A percentile compares a stretch with the other conserved stretches of the same genome.
Evolutionary conservation across 208 protist species (phyloP).

Genomic region (Leishmania tropica): DNA sequence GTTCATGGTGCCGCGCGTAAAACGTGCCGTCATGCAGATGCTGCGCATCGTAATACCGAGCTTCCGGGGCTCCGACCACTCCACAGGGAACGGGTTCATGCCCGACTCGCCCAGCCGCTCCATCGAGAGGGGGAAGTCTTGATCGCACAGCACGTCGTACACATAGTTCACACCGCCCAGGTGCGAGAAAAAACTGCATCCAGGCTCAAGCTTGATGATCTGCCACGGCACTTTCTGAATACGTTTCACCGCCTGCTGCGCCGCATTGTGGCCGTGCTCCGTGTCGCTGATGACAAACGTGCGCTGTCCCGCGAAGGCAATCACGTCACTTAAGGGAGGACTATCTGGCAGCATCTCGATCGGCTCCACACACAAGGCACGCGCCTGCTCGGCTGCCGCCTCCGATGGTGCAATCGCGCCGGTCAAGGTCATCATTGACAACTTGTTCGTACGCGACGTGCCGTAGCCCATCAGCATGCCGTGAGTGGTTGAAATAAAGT

Average conservation of each 20-base stretch:
- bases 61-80: conserved; percentile 86
- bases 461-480: conserved; percentile 83
- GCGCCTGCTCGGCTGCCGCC: conserved; percentile 41
- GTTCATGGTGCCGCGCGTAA: conserved; percentile 77
- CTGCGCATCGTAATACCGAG: conserved; percentile 86
- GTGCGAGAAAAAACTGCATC: conserved; percentile 77
- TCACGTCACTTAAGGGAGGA: conserved; percentile 74
- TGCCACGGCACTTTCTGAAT: conserved; percentile 72
- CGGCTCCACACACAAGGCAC: conserved; percentile 56
- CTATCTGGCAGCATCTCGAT: conserved; percentile 76
- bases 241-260: conserved; percentile 38
- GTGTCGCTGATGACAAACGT: conserved; percentile 74
- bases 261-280: conserved; percentile 55
- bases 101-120: conserved; percentile 78
- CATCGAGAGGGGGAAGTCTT: conserved; percentile 84
- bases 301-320: conserved; percentile 76
- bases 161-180: conserved; percentile 71
- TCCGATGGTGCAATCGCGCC: conserved; percentile 42
- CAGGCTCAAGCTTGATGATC: conserved; percentile 73
- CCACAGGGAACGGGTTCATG: conserved; percentile 90
- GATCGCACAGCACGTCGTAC: conserved; percentile 90
- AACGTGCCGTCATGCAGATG: conserved; percentile 78
- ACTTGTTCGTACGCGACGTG: conserved; percentile 73
- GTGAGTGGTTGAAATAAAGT: conserved; percentile 81
- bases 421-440: conserved; percentile 57